Evolutionary conservation across 306 rosid species (phyloP).

Genomic region (Sechiopsis laciniata): DNA sequence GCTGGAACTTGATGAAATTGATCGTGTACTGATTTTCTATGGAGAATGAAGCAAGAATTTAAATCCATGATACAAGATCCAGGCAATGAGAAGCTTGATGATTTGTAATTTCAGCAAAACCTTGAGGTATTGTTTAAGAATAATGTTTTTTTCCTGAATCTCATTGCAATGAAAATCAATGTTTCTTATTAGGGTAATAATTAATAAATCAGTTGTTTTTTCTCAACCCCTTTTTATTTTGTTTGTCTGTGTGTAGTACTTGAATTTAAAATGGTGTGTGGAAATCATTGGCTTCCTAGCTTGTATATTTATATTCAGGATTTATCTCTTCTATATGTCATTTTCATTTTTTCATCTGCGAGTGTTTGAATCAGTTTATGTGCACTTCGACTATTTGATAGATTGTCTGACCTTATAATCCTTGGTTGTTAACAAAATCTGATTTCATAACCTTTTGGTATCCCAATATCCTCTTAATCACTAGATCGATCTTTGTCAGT

Average conservation of each 20-base stretch:
- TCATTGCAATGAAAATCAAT: constrained; percentile 14
- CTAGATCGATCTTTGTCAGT: too few relatives aligned
- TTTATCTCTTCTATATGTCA: too few relatives aligned
- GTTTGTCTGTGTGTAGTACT: neutral
- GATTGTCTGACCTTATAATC: too few relatives aligned
- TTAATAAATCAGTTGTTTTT: neutral
- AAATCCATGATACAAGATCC: neutral
- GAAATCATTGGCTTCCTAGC: constrained; percentile 1
- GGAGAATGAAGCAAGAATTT: constrained; percentile 11
- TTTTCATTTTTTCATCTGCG: too few relatives aligned
- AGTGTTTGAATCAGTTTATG: too few relatives aligned
- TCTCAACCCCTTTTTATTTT: neutral
- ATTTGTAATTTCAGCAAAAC: constrained; percentile 5
- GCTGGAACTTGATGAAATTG: constrained; percentile 18
- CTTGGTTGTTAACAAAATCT: too few relatives aligned
- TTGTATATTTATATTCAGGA: neutral
- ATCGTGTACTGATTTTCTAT: constrained; percentile 19
- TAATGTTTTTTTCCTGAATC: neutral
- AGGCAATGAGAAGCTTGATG: neutral
- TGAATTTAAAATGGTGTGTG: constrained; percentile 11
- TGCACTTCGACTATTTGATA: too few relatives aligned
- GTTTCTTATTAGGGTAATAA: neutral
- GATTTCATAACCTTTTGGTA: too few relatives aligned
- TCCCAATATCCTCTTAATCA: too few relatives aligned
- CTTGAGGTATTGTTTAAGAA: neutral